Percentiles rank a stretch among this genome's conserved stretches.
Evolutionary conservation across 176 grass and related monocot genomes (phyloP).

Genomic region (Phyllostachys edulis): DNA sequence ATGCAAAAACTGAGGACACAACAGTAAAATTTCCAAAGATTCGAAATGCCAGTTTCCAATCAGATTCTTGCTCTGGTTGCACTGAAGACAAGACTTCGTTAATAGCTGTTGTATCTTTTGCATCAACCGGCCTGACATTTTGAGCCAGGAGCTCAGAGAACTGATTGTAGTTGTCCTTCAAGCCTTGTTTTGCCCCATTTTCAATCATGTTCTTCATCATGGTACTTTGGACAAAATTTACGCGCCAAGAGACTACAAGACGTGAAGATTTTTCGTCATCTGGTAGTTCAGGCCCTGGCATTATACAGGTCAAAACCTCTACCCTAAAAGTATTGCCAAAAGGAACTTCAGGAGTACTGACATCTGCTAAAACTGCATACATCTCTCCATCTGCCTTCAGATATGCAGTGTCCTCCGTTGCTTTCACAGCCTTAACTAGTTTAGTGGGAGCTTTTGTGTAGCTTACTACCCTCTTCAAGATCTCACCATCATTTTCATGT

Average conservation of each 20-base stretch:
- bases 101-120: conserved; percentile 47
- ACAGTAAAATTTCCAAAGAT: conserved; percentile 90
- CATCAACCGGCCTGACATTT: conserved; percentile 63
- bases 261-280: conserved; percentile 55
- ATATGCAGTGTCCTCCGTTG: conserved; percentile 78
- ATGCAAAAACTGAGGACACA: conserved; percentile 59
- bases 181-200: conserved; percentile 81
- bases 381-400: conserved; percentile 67
- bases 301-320: conserved; percentile 75
- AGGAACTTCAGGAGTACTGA: conserved; percentile 77
- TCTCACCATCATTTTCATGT: conserved; percentile 62
- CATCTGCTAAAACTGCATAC: conserved; percentile 62
- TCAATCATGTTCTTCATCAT: conserved; percentile 98
- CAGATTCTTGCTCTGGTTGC: conserved; percentile 60
- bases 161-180: conserved; percentile 74
- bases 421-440: conserved; percentile 88
- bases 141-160: conserved; percentile 65
- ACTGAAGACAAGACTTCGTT: conserved; percentile 66
- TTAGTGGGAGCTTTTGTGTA: conserved; percentile 87
- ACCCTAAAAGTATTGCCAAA: conserved; percentile 78
- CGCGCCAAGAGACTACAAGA: conserved; percentile 75
- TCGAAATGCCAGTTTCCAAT: conserved; percentile 70
- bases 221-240: conserved; percentile 89
- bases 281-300: conserved; percentile 61
- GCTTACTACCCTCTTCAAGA: conserved; percentile 68